Evolutionary conservation across 257 asterid species (phyloP), one percentile per base, ranked within the genome.

Genomic region (Mentha longifolia): DNA sequence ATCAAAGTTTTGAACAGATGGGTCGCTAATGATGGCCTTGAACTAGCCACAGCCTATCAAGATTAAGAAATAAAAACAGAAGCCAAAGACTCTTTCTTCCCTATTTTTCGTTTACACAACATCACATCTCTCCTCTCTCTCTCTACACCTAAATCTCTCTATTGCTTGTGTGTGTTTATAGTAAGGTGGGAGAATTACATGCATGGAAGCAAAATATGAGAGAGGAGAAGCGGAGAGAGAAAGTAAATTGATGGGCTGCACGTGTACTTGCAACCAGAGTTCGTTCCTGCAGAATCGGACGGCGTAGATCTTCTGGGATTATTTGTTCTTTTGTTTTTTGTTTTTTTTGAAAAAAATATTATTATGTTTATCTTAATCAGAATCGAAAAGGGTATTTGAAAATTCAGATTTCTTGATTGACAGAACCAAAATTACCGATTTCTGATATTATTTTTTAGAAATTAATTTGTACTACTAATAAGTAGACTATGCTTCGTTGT

Each of bases 101-200:
- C 58, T 56, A 51, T 76, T 77, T 76, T 83, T 87, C 67, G 17
- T 22, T 61, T 67, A 50, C 73, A 72, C 81, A 72, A 25, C 59
- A 41, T 35, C 67, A 66, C 33, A 70, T 37, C 67, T 33, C 20
- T 65, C n/a, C 65, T 45, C 61, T 66, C 25, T 73, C 30, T 73
- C 66, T 52, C 57, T 63, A 25, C 62, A 16, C 66, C 68, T 57
- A 19, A 50, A 25, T 71, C 16, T 68, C 42, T 61, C 64, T 61
- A 60, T 4, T 65, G 58, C 50, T 33, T 80, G 65, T 63, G 46
- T 66, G 80, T 80, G 77, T 81, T 73, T 68, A 83, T 83, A 71
- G 77, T 77, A 62, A 64, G 86, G 84, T 77, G 81, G 81, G 88
- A 85, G 87, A 79, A 79, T 81, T 87, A 85, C 96, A 90, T 90